Conservation (phyloP, 176 grass and related monocot species). For the Rhipidocladum racemiflorum region DNA sequence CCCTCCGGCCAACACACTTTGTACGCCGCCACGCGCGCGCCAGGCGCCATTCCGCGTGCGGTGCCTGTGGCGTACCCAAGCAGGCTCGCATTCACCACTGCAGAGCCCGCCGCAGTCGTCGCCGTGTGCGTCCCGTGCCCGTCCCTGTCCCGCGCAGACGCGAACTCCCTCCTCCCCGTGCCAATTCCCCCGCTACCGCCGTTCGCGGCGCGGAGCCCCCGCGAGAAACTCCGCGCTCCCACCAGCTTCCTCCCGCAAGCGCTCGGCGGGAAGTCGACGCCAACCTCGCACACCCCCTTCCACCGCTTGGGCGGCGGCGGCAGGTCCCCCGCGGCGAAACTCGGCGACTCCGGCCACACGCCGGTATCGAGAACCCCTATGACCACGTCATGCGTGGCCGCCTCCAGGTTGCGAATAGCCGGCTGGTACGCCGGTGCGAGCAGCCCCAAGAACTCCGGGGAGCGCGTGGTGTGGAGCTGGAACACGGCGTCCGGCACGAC, state of each 20-base stretch:
- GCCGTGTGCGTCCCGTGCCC: slow-evolving; percentile 96
- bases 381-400: slow-evolving; percentile 71
- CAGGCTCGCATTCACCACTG: slow-evolving; percentile 79
- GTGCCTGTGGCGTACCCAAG: slow-evolving; percentile 85
- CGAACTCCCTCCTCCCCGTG: slow-evolving; percentile 30
- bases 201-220: slow-evolving; percentile 58
- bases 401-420: slow-evolving; percentile 44
- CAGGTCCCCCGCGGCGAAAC: slow-evolving; percentile 46
- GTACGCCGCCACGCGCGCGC: slow-evolving; percentile 80
- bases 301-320: slow-evolving; percentile 60
- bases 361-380: slow-evolving; percentile 89
- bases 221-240: slow-evolving; percentile 84
- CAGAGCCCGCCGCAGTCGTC: slow-evolving; percentile 60
- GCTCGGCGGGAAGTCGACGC: slow-evolving; percentile 73
- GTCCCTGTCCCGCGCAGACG: slow-evolving; percentile 75
- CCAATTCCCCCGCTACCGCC: not conserved
- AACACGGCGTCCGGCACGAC: slow-evolving; percentile 59
- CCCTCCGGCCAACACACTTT: slow-evolving; percentile 90
- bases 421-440: slow-evolving; percentile 42
- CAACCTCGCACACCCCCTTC: slow-evolving; percentile 79
- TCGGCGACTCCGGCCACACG: slow-evolving; percentile 85
- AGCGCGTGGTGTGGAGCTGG: slow-evolving; percentile 73
- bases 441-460: slow-evolving; percentile 82
- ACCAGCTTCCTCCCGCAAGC: slow-evolving; percentile 76
- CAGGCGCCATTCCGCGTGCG: slow-evolving; percentile 82